These are phyloP conservation scores for Lichtheimia ramosa DNA, from an alignment of 371 early-diverging fungal genomes.

Conservation along the genomic window DNA sequence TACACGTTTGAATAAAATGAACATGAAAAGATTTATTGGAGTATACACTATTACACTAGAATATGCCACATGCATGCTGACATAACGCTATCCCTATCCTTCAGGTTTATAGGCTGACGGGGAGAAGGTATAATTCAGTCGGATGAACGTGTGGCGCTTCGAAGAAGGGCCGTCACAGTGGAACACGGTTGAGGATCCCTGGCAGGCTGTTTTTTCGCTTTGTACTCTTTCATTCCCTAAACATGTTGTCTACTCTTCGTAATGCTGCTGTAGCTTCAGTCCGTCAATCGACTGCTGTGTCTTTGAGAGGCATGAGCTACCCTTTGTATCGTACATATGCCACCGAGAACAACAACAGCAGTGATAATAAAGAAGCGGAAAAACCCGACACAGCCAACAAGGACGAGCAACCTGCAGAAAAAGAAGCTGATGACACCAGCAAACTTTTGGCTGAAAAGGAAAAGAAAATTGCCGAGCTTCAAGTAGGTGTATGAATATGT, in stretches of 20 bases:
- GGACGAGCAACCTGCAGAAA: slow-evolving; percentile 15
- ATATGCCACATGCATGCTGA: too few relatives aligned
- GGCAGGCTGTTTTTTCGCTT: too few relatives aligned
- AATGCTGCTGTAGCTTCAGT: slow-evolving; percentile 24
- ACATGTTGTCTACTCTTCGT: slow-evolving; percentile 17
- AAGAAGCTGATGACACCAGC: slow-evolving; percentile 21
- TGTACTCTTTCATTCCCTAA: slow-evolving; percentile 1
- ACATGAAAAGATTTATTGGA: too few relatives aligned
- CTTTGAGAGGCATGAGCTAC: not conserved
- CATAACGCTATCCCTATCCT: too few relatives aligned
- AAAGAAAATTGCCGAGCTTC: slow-evolving; percentile 76
- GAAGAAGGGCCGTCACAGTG: too few relatives aligned
- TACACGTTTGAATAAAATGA: too few relatives aligned
- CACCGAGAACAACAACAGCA: slow-evolving; percentile 22
- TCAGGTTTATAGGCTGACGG: too few relatives aligned
- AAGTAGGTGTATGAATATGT: slow-evolving; percentile 51
- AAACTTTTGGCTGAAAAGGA: slow-evolving; percentile 71
- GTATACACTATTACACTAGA: too few relatives aligned
- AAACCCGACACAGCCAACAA: slow-evolving; percentile 17
- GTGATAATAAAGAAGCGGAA: slow-evolving; percentile 15
- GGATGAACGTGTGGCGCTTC: too few relatives aligned
- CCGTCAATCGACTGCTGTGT: slow-evolving; percentile 12
- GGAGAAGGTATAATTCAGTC: too few relatives aligned
- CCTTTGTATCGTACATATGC: slow-evolving; percentile 26
- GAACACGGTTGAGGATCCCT: too few relatives aligned